Evolutionary conservation across 2,329 filamentous ascomycete species (phyloP), one percentile per base, ranked within the genome.

Genomic region (Chrysoporthe puriensis): DNA sequence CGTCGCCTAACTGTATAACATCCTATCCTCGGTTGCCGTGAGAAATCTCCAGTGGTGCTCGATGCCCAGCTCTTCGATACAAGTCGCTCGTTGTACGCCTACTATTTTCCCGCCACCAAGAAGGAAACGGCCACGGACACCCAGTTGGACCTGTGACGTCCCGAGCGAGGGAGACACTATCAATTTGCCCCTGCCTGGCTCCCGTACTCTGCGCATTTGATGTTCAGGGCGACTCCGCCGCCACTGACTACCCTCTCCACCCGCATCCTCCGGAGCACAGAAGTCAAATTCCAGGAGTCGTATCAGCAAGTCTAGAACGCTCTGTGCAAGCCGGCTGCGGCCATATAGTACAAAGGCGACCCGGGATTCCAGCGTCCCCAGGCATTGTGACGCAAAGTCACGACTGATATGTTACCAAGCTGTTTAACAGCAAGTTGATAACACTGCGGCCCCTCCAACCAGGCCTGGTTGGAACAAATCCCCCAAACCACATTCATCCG

Each of bases 1-100:
- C 36, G 36, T 66, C 62, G 63, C 68, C 42, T 57, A 58, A 71
- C 66, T 72, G 68, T 73, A 72, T 71, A 74, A 67, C 66, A 71
- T 59, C 70, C 66, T 40, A 62, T 59, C 60, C 40, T 64, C 66
- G 52, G 62, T 63, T 56, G 65, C 62, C 63, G 61, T 69, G 50
- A 52, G 44, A 59, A 52, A 43, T 40, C 58, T 58, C 36, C 59
- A 64, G 68, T 67, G 65, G 68, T 69, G 62, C 65, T 69, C 66
- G 65, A 69, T 69, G 66, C 68, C 62, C 68, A 66, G 65, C 61
- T 43, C 68, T 63, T 59, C 60, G 57, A 54, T 61, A 61, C 57
- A 67, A 67, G 68, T 69, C 68, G 68, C 66, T 69, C 68, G 68
- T 67, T 69, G 68, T 59, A 67, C 62, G 61, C 58, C 54, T 66